These are phyloP conservation scores for Colletotrichum sp. DNA, from an alignment of 2,329 filamentous ascomycete genomes.

Conservation along the genomic window DNA sequence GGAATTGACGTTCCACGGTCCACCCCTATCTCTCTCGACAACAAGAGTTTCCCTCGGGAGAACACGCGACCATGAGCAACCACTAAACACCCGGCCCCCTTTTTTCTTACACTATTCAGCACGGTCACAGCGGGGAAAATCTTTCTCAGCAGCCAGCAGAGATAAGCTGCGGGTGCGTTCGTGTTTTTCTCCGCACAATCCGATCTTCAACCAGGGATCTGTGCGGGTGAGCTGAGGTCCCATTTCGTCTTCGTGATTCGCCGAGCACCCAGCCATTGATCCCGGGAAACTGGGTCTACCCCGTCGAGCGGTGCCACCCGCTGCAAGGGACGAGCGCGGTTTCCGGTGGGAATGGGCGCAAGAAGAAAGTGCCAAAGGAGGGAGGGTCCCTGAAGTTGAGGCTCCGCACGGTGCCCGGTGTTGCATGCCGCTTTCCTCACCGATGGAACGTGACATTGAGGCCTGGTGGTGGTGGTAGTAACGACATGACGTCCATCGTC, in stretches of 20 bases:
- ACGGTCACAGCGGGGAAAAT: not conserved
- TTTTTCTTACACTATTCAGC: not conserved
- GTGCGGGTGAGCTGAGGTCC: not conserved
- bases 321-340: not conserved
- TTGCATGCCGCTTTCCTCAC: not conserved
- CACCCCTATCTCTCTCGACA: not conserved
- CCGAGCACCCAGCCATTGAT: not conserved
- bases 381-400: not conserved
- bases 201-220: not conserved
- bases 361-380: not conserved
- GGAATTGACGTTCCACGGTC: not conserved
- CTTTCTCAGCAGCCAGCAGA: not conserved
- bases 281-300: constrained; percentile 9
- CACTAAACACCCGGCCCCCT: not conserved
- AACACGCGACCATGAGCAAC: not conserved
- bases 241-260: not conserved
- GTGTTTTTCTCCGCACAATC: constrained; percentile 6
- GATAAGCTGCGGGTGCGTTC: not conserved
- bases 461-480: not conserved
- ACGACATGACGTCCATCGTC: not conserved
- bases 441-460: constrained; percentile 18
- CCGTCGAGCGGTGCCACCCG: not conserved
- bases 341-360: not conserved
- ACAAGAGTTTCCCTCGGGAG: not conserved
- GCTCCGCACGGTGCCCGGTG: constrained; percentile 5